These are phyloP conservation scores for Paecilomyces sp. DNA, from an alignment of 2,329 filamentous ascomycete species.

Conservation along the genomic window DNA sequence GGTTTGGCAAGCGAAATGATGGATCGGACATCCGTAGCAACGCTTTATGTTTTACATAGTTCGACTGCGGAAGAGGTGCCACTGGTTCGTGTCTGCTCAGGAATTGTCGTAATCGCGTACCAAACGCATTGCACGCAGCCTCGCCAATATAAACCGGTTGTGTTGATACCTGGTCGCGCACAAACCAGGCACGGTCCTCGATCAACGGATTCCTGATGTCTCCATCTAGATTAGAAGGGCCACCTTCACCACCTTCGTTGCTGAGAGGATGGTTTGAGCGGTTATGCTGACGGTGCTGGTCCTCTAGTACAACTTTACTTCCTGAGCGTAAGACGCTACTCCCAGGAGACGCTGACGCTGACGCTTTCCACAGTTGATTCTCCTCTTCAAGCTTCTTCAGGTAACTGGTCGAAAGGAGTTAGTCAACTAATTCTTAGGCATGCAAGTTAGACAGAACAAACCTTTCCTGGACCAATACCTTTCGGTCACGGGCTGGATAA, in stretches of 20 bases:
- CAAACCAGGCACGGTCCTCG: constrained; percentile 10
- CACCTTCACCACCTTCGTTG: neutral
- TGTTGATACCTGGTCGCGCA: constrained; percentile 6
- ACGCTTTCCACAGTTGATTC: constrained; percentile 1
- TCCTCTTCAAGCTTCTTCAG: constrained; percentile 6
- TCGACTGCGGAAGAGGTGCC: constrained; percentile 6
- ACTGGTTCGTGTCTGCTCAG: constrained; percentile 6
- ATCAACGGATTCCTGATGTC: constrained; percentile 8
- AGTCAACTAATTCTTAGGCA: neutral
- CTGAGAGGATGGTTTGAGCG: neutral
- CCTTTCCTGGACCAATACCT: constrained; percentile 6
- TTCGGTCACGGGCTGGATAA: constrained; percentile 7
- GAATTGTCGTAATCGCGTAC: constrained; percentile 8
- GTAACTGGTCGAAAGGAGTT: constrained; percentile 1
- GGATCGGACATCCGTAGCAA: constrained; percentile 6
- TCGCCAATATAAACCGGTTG: constrained; percentile 9
- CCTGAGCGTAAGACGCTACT: neutral
- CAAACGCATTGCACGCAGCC: constrained; percentile 8
- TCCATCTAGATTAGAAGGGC: constrained; percentile 1
- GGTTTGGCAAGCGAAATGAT: constrained; percentile 8
- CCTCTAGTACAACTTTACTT: neutral
- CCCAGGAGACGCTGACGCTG: neutral
- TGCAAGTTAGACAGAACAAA: neutral
- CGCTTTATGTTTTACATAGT: constrained; percentile 6
- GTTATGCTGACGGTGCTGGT: constrained; percentile 1